Evolutionary conservation across 495 filamentous ascomycete genomes (phyloP).

Genomic region (Neurospora intermedia): DNA sequence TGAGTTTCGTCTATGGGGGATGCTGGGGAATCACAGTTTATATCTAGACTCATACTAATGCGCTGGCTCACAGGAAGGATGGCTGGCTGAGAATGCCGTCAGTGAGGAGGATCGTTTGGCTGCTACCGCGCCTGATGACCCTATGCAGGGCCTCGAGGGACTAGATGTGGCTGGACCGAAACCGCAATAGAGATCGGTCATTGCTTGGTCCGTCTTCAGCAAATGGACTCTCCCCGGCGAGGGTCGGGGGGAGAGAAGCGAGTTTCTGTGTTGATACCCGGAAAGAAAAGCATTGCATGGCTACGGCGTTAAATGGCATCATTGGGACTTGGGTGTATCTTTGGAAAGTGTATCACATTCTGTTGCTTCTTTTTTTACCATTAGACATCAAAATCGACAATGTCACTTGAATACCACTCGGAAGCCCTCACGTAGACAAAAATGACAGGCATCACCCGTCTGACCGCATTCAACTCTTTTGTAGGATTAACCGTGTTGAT

Average conservation of each 20-base stretch:
- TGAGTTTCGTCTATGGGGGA: conserved; percentile 30
- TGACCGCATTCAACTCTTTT: neutral
- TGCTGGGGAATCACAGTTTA: neutral
- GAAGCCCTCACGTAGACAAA: neutral
- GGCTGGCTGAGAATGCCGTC: conserved; percentile 81
- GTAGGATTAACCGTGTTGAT: neutral
- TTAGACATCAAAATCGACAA: neutral
- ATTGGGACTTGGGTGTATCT: neutral
- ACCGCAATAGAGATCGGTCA: conserved; percentile 43
- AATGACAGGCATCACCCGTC: neutral
- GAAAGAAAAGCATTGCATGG: conserved; percentile 24
- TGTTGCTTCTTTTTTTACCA: neutral
- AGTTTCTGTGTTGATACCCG: neutral
- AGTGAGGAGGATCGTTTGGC: conserved; percentile 73
- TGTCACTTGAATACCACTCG: neutral
- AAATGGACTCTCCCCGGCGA: neutral
- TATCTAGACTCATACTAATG: conserved; percentile 19
- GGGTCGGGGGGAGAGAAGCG: neutral
- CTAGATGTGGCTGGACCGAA: conserved; percentile 90
- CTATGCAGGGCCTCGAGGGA: conserved; percentile 91
- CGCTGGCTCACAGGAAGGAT: conserved; percentile 60
- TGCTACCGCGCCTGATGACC: conserved; percentile 56
- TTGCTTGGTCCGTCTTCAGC: neutral
- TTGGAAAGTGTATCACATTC: neutral
- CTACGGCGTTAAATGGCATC: conserved; percentile 28